Evolutionary conservation across 495 filamentous ascomycete genomes (phyloP).

Genomic region (Friedmanniomyces simplex): DNA sequence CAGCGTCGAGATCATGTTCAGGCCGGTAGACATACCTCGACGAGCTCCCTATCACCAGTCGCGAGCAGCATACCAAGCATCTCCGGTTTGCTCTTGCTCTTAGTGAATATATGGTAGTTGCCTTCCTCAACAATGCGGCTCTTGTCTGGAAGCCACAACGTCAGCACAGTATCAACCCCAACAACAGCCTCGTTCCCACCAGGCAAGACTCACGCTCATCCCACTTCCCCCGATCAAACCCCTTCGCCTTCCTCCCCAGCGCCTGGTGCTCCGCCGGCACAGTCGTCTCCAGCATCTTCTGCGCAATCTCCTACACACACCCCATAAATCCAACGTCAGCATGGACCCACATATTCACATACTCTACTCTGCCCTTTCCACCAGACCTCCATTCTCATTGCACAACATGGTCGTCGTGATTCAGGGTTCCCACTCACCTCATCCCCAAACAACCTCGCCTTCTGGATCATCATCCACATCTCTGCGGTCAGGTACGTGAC

Average conservation of each 20-base stretch:
- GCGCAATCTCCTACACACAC: constrained; percentile 17
- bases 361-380: too few relatives aligned
- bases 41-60: constrained; percentile 50
- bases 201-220: constrained; percentile 23
- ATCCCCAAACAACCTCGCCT: constrained; percentile 32
- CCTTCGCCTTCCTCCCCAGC: constrained; percentile 44
- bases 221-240: constrained; percentile 48
- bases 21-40: constrained; percentile 43
- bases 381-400: too few relatives aligned
- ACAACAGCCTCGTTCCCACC: background rate
- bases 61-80: constrained; percentile 39
- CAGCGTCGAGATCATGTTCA: background rate
- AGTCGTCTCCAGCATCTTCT: constrained; percentile 29
- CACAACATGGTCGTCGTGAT: too few relatives aligned
- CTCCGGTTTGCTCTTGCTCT: constrained; percentile 22
- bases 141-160: constrained; percentile 31
- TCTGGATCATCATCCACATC: constrained; percentile 37
- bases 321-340: too few relatives aligned
- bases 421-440: too few relatives aligned
- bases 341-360: too few relatives aligned
- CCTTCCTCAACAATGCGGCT: constrained; percentile 40
- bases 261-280: constrained; percentile 35
- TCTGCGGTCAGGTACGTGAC: constrained; percentile 29
- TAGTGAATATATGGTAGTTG: constrained; percentile 21
- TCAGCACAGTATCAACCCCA: background rate